Evolutionary conservation across 2,329 filamentous ascomycete genomes (phyloP), one percentile per base, ranked within the genome.

Genomic region (Calycina marina): DNA sequence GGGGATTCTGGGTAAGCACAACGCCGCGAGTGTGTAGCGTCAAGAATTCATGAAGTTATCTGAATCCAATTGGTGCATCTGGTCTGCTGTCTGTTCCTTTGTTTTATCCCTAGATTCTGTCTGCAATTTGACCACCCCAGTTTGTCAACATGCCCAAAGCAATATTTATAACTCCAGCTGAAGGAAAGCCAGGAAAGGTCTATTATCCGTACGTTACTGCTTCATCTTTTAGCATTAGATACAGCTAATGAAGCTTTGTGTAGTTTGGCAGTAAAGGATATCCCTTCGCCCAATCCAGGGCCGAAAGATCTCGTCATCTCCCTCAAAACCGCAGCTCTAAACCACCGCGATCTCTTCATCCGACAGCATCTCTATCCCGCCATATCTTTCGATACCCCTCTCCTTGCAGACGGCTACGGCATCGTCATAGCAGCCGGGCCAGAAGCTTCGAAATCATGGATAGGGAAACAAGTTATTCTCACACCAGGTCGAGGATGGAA

Each of bases 301-400:
- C 67, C 69, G 11, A 63, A 63, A 40, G 68, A 94, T 54, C 62
- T 93, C 43, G 63, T 92, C 5, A 62, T 96, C 40, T 73, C 72
- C 48, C 63, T 96, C 50, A 68, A 70, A 20, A 81, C 85, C 31
- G 81, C 77, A 1, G 79, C 88, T 10, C 73, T 96, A 31, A 96
- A 96, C 62, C 90, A 96, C 61, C 80, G 86, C 47, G 90, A 96
- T 56, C 72, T 93, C 45, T 96, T 94, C 61, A 80, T 93, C 57
- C 81, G 88, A 34, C 85, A 90, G 56, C 78, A 86, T 51, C 72
- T 93, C 25, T 96, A 96, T 62, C 88, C 88, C 0, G 78, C 72
- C 45, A 78, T 84, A 32, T 77, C 79, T 9, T 93, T 93, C 55
- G 67, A 70, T 38, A 64, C 75, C 4, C 83, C 88, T 1, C 61